Evolutionary conservation across 768 basidiomycete genomes (phyloP), one percentile per base, ranked within the genome.

Genomic region (Wakefieldia striispora): DNA sequence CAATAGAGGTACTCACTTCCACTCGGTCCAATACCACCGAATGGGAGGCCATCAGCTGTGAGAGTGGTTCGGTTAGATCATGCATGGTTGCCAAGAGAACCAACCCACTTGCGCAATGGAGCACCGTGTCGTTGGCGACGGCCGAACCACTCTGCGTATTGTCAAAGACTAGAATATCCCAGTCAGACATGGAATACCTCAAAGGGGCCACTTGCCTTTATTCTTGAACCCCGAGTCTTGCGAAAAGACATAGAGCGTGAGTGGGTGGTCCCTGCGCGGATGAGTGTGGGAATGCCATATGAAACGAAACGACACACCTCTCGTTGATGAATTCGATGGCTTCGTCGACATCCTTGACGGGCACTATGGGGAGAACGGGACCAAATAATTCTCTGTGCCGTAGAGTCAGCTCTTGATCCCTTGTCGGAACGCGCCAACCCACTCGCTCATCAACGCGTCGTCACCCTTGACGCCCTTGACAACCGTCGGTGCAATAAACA

Each of bases 391-490:
- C 92, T 51, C 89, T 91, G 54, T 9, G 6, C 0, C 37, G 16
- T 39, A 5, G 4, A 13, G n/a, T 55, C 4, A 54, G 27, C 19
- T 7, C 39, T 26, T 1, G n/a, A 11, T 40, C 26, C 14, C 8
- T 43, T 44, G 13, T 27, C 14, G 16, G 5, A 36, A 50, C 13
- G 19, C 8, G 44, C 39, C 16, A 3, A 73, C 84, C 43, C 57
- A 87, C 88, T 88, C 84, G 61, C 75, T 74, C 87, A 94, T 88
- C 53, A 92, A 66, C 0, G 84, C 76, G 66, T 94, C 91, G 46
- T 80, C 79, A 0, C 53, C 59, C 31, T 71, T 65, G 3, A 91
- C 82, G 51, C 85, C 77, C 33, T 68, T 77, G 13, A 94, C 81
- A 27, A 91, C 63, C 0, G 89, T 91, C 3, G 89, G 86, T 17